Percentiles rank a stretch among this genome's conserved stretches.
phyloP scores from a whole-genome alignment of 2,329 filamentous ascomycete species.

The Myriosclerotinia scirpicola region DNA sequence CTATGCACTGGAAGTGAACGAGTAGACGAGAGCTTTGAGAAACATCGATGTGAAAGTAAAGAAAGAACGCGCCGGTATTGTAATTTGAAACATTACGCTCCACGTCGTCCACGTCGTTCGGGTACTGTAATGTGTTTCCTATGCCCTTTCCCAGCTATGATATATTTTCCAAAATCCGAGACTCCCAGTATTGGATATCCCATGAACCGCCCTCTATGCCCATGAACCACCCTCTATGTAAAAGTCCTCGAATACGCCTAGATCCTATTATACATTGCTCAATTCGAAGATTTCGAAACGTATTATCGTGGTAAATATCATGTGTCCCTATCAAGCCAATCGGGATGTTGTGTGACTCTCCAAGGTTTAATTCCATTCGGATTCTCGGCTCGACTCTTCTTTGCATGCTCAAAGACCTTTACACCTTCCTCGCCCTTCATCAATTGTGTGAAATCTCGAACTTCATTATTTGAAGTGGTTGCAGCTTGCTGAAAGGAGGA shows the following conservation, averaged over 20 bases:
- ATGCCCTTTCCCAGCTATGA: neutral
- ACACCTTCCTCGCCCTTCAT: conserved; percentile 37
- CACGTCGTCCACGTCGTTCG: neutral
- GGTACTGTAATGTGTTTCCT: neutral
- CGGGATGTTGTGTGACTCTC: conserved; percentile 58
- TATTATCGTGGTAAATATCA: conserved; percentile 16
- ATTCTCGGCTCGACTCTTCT: conserved; percentile 54
- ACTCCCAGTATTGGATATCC: conserved; percentile 1
- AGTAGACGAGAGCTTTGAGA: no score
- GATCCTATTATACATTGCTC: conserved; percentile 2
- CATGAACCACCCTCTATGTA: neutral
- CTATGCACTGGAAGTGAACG: neutral
- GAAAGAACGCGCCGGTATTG: neutral
- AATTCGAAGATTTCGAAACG: no score
- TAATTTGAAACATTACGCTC: neutral
- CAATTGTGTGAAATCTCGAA: conserved; percentile 46
- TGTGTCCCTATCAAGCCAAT: conserved; percentile 50
- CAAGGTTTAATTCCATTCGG: conserved; percentile 59
- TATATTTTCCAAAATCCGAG: neutral
- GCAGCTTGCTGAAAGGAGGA: conserved; percentile 51
- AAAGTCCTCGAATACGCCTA: neutral
- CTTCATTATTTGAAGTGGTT: conserved; percentile 49
- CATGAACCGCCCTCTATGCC: no score
- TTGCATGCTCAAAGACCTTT: conserved; percentile 53
- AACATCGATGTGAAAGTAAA: no score